Evolutionary conservation across 331 rosid species (phyloP).

Genomic region (Acacia pycnantha): DNA sequence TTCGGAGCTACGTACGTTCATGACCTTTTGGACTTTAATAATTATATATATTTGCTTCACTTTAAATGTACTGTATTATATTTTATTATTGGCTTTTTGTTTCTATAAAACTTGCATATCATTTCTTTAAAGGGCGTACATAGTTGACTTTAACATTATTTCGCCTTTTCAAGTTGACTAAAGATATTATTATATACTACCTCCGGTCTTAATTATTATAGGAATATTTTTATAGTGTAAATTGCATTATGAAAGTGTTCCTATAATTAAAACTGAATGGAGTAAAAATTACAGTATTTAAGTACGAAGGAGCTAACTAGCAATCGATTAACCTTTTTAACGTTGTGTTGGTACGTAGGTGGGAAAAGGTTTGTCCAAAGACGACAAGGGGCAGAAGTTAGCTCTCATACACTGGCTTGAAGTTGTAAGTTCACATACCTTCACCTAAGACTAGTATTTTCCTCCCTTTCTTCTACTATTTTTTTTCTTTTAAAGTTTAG

Average conservation of each 20-base stretch:
- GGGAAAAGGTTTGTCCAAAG: constrained; percentile 56
- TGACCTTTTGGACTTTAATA: not conserved
- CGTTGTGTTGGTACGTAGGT: constrained; percentile 40
- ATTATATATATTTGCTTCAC: not conserved
- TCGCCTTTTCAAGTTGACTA: not conserved
- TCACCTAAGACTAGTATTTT: not conserved
- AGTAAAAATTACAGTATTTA: not conserved
- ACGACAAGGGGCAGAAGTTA: constrained; percentile 47
- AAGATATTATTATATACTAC: not conserved
- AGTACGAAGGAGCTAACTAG: not conserved
- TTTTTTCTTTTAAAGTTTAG: not conserved
- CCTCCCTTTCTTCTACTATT: not conserved
- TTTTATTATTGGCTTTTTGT: not conserved
- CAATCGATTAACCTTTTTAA: not conserved
- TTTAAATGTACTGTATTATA: not conserved
- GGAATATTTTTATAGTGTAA: no score
- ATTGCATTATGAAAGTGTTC: no score
- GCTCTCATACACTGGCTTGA: constrained; percentile 86
- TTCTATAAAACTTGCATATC: not conserved
- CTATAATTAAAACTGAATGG: no score
- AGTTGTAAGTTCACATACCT: constrained; percentile 57
- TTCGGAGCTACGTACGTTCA: not conserved
- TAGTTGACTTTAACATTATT: not conserved
- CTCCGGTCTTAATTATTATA: no score
- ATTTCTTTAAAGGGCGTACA: not conserved